Percentiles rank a stretch among this genome's conserved stretches.
These are phyloP conservation scores for Rhododendron molle DNA, from an alignment of 148 eudicot species.

Conservation along the genomic window DNA sequence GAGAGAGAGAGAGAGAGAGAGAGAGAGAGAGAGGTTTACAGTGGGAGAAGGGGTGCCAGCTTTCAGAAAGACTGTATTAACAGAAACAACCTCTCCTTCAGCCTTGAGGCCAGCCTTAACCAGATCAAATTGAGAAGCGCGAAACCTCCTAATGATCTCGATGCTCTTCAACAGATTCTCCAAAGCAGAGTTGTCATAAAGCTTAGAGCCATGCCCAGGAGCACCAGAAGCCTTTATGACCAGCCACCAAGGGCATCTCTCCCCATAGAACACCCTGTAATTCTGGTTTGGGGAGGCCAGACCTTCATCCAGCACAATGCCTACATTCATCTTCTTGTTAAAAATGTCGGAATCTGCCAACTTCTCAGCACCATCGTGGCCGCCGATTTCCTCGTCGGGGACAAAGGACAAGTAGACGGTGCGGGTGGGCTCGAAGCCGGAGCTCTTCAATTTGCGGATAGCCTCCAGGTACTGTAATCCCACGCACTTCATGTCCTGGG, in stretches of 20 bases:
- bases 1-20: conserved; percentile 10
- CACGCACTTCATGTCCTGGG: conserved; percentile 99
- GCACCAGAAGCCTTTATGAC: conserved; percentile 86
- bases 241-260: conserved; percentile 88
- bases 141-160: conserved; percentile 78
- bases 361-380: conserved; percentile 81
- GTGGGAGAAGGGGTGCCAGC: conserved; percentile 93
- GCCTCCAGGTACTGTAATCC: conserved; percentile 95
- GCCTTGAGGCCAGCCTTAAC: conserved; percentile 80
- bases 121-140: conserved; percentile 87
- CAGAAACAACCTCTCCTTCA: conserved; percentile 91
- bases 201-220: conserved; percentile 96
- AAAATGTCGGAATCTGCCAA: conserved; percentile 63
- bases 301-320: conserved; percentile 86
- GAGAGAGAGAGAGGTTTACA: conserved; percentile 34
- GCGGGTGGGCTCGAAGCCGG: conserved; percentile 74
- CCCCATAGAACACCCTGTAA: conserved; percentile 73
- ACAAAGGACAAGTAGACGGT: conserved; percentile 78
- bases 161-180: conserved; percentile 92
- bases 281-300: conserved; percentile 69
- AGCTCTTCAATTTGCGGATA: conserved; percentile 60
- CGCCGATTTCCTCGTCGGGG: conserved; percentile 98
- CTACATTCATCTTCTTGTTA: conserved; percentile 68
- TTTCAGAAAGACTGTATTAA: conserved; percentile 85
- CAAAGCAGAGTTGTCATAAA: conserved; percentile 87